A percentile compares a stretch with the other conserved stretches of the same genome.
These are phyloP conservation scores for Polytolypa hystricis DNA, from an alignment of 2,329 filamentous ascomycete genomes.

Conservation along the genomic window DNA sequence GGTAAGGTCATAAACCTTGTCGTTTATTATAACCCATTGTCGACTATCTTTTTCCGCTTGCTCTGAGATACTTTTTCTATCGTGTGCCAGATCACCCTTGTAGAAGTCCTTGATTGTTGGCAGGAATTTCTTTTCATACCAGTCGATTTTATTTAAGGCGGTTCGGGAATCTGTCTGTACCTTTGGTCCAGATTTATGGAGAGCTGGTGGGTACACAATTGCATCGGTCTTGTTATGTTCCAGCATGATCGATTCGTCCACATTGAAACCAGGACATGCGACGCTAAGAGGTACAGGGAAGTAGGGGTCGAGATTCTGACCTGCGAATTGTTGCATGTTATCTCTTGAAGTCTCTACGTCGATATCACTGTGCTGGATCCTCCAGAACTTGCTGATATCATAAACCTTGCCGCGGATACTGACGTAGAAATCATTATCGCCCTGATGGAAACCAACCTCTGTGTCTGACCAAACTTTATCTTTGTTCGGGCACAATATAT, in stretches of 20 bases:
- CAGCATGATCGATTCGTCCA: constrained; percentile 38
- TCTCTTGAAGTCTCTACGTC: constrained; percentile 43
- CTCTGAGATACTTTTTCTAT: constrained; percentile 44
- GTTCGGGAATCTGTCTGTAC: constrained; percentile 46
- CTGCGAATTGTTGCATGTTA: constrained; percentile 68
- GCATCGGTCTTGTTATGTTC: constrained; percentile 56
- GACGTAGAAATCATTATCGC: constrained; percentile 71
- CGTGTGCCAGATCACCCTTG: constrained; percentile 74
- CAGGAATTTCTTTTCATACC: constrained; percentile 66
- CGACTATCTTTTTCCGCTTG: constrained; percentile 58
- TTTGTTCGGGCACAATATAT: constrained; percentile 76
- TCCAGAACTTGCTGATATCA: constrained; percentile 84
- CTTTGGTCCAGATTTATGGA: constrained; percentile 60
- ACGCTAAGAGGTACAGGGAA: constrained; percentile 67
- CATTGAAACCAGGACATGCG: constrained; percentile 64
- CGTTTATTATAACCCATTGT: constrained; percentile 68
- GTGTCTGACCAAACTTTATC: constrained; percentile 74
- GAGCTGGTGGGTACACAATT: constrained; percentile 40
- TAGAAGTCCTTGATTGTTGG: constrained; percentile 76
- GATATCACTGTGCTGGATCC: constrained; percentile 68
- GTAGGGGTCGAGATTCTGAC: constrained; percentile 70
- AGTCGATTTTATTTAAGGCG: constrained; percentile 51
- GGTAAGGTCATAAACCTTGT: constrained; percentile 75
- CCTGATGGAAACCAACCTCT: constrained; percentile 60
- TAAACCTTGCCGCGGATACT: constrained; percentile 82